Conservation (phyloP, 2,329 filamentous ascomycete genomes). For the Colletotrichum magnum region DNA sequence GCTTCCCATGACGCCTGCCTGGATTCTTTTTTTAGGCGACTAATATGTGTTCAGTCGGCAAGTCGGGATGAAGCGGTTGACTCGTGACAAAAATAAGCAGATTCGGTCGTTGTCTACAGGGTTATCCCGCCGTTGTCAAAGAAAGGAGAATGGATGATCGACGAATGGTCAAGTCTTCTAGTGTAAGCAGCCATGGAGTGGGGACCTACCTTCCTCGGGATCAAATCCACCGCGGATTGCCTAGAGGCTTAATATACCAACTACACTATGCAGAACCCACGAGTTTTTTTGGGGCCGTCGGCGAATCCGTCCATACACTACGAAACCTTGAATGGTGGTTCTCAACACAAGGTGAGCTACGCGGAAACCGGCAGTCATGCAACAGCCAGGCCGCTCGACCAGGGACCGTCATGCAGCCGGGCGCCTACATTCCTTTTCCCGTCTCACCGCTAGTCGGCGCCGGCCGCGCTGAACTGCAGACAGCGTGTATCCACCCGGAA, state of each 20-base stretch:
- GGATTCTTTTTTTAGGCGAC: not conserved
- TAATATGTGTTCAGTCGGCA: not conserved
- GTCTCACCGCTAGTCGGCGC: constrained; percentile 38
- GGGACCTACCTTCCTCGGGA: constrained; percentile 1
- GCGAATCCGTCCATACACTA: constrained; percentile 1
- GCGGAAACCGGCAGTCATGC: constrained; percentile 28
- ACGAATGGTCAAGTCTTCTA: not conserved
- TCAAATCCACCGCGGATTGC: not conserved
- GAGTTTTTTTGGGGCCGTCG: not conserved
- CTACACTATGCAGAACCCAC: not conserved
- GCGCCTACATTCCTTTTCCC: constrained; percentile 23
- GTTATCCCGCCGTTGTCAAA: constrained; percentile 24
- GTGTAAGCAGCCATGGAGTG: not conserved
- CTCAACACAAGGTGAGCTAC: constrained; percentile 4
- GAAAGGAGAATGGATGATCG: constrained; percentile 14
- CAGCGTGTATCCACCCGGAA: constrained; percentile 31
- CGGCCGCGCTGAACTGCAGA: constrained; percentile 15
- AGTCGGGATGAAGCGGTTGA: not conserved
- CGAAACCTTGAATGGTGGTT: not conserved
- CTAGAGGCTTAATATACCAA: constrained; percentile 13
- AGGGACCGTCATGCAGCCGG: constrained; percentile 27
- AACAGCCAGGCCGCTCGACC: constrained; percentile 19
- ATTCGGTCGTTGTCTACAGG: constrained; percentile 9
- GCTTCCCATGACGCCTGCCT: constrained; percentile 26
- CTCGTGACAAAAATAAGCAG: not conserved